phyloP scores from a whole-genome alignment of 108 stramenopile genomes.

The Mediolabrus comicus region DNA sequence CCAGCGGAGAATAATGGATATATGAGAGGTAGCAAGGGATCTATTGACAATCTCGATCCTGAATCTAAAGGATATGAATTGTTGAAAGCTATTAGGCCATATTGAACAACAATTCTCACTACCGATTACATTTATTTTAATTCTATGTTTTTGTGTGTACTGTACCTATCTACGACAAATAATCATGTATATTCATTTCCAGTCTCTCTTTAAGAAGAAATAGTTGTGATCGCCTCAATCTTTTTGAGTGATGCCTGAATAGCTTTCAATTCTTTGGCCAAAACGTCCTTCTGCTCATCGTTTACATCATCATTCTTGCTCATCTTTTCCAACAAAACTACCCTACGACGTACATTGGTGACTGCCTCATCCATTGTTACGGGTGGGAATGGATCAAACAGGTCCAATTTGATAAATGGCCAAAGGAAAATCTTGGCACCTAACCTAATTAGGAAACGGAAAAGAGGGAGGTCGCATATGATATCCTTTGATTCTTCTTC shows the following conservation, averaged over 20 bases:
- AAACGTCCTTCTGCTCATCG: neutral
- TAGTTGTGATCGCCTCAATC: neutral
- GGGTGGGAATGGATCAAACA: constrained; percentile 11
- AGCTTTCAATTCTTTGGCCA: neutral
- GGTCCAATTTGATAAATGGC: constrained; percentile 14
- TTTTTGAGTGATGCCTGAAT: constrained; percentile 3
- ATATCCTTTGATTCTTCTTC: neutral
- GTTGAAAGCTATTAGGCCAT: neutral
- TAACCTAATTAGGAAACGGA: constrained; percentile 10
- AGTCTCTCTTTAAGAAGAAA: no score
- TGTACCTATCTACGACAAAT: no score
- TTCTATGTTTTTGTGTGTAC: no score
- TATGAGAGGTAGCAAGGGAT: neutral
- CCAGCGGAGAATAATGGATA: constrained; percentile 1
- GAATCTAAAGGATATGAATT: neutral
- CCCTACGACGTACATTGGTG: neutral
- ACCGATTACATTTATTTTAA: no score
- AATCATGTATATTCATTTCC: no score
- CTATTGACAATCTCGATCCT: neutral
- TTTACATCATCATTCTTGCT: constrained; percentile 8
- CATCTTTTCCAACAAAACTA: constrained; percentile 25
- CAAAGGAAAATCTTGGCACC: constrained; percentile 13
- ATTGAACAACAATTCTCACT: no score
- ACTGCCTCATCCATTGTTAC: constrained; percentile 12
- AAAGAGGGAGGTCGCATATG: neutral